Percentiles rank a stretch among this genome's conserved stretches.
Conservation (phyloP, 257 asterid genomes). For the Handroanthus guayacan region DNA sequence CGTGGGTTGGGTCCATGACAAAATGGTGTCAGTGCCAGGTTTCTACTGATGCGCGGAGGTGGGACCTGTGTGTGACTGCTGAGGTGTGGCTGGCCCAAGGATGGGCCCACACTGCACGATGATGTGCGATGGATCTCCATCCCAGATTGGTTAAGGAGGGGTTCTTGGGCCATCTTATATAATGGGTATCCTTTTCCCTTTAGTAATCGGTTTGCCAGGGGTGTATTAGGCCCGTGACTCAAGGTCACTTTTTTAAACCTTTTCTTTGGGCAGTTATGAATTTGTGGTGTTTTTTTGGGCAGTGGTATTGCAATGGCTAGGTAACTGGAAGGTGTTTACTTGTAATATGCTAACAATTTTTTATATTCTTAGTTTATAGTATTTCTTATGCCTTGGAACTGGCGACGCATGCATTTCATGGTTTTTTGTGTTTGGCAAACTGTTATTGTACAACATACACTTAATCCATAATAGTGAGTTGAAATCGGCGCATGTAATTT, state of each 20-base stretch:
- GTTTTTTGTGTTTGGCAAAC: not conserved
- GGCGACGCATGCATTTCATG: conserved; percentile 20
- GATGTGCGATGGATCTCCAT: no score
- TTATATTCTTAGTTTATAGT: not conserved
- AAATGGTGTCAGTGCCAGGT: no score
- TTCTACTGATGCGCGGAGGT: no score
- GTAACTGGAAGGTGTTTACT: not conserved
- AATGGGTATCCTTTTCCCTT: no score
- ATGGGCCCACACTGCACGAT: no score
- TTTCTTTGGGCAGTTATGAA: not conserved
- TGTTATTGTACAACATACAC: not conserved
- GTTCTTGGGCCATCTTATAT: no score
- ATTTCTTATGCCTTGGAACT: conserved; percentile 14
- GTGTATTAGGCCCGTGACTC: no score
- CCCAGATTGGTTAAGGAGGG: no score
- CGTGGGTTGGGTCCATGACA: no score
- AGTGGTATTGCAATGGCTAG: not conserved
- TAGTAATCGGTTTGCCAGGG: no score
- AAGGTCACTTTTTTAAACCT: not conserved
- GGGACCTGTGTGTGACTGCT: no score
- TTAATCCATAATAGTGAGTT: not conserved
- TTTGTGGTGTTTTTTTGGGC: not conserved
- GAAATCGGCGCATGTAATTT: conserved; percentile 12
- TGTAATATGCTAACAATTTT: not conserved
- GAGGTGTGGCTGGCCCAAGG: no score